phyloP scores from a whole-genome alignment of 768 basidiomycete genomes.

The Megacollybia marginata region DNA sequence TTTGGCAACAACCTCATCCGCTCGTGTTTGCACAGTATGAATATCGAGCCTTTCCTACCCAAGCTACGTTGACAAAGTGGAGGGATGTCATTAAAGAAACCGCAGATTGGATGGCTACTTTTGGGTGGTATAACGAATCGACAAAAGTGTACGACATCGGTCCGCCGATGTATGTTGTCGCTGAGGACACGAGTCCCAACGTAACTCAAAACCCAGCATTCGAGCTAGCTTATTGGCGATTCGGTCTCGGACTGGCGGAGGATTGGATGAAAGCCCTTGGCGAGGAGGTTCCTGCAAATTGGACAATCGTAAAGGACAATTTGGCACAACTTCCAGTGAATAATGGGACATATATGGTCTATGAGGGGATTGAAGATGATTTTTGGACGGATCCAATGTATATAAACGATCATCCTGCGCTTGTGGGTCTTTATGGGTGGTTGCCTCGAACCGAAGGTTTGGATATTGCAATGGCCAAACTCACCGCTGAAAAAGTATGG shows the following conservation, averaged over 20 bases:
- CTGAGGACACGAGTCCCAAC: constrained; percentile 50
- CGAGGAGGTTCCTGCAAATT: constrained; percentile 30
- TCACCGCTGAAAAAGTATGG: constrained; percentile 48
- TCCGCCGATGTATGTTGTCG: constrained; percentile 51
- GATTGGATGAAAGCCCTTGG: constrained; percentile 39
- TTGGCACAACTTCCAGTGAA: constrained; percentile 46
- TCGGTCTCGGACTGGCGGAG: constrained; percentile 41
- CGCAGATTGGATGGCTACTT: constrained; percentile 55
- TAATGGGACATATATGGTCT: constrained; percentile 44
- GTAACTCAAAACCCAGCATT: constrained; percentile 49
- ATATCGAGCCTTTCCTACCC: constrained; percentile 36
- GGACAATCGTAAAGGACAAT: constrained; percentile 36
- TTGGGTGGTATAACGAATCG: constrained; percentile 43
- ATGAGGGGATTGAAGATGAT: constrained; percentile 43
- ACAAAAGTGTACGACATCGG: constrained; percentile 46
- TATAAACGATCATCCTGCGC: constrained; percentile 51
- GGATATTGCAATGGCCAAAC: constrained; percentile 35
- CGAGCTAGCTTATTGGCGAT: constrained; percentile 52
- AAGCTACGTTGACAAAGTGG: constrained; percentile 42
- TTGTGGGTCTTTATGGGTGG: constrained; percentile 53
- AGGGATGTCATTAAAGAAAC: constrained; percentile 40
- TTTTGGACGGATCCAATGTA: constrained; percentile 47
- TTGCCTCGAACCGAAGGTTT: constrained; percentile 42
- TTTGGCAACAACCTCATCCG: constrained; percentile 59
- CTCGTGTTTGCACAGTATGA: constrained; percentile 53